Evolutionary conservation across 805 yeast genomes (phyloP).

Genomic region (Schizosaccharomyces japonicus): DNA sequence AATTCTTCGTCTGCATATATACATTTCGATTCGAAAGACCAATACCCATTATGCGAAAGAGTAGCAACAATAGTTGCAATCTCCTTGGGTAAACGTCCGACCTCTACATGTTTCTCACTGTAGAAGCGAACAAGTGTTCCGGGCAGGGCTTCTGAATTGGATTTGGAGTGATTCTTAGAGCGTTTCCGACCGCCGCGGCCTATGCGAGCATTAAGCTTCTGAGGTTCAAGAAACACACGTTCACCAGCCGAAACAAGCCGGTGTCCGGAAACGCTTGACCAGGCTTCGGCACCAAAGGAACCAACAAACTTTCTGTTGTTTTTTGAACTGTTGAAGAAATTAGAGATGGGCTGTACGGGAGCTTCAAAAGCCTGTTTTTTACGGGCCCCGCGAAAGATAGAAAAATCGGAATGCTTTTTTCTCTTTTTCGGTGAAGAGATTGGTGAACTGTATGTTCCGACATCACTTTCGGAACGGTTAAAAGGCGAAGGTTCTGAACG

Average conservation of each 20-base stretch:
- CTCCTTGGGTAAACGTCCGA: slow-evolving; percentile 56
- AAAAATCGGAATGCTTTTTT: too few species aligned
- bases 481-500: too few species aligned
- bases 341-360: too few species aligned
- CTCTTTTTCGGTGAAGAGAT: too few species aligned
- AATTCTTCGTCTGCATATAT: slow-evolving; percentile 35
- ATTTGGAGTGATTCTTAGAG: not conserved
- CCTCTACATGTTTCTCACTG: slow-evolving; percentile 24
- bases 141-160: not conserved
- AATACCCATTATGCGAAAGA: slow-evolving; percentile 29
- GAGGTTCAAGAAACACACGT: slow-evolving; percentile 13
- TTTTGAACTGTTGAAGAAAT: not conserved
- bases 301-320: slow-evolving; percentile 13
- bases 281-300: slow-evolving; percentile 17
- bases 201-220: slow-evolving; percentile 4
- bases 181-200: slow-evolving; percentile 5
- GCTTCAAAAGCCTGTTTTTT: too few species aligned
- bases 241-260: slow-evolving; percentile 16
- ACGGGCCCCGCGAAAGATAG: too few species aligned
- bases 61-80: slow-evolving; percentile 44
- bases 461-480: too few species aligned
- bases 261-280: slow-evolving; percentile 18
- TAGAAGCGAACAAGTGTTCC: slow-evolving; percentile 15
- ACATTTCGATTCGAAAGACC: slow-evolving; percentile 32
- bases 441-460: too few species aligned